Evolutionary conservation across 768 basidiomycete genomes (phyloP).

Genomic region (Russula virescens): DNA sequence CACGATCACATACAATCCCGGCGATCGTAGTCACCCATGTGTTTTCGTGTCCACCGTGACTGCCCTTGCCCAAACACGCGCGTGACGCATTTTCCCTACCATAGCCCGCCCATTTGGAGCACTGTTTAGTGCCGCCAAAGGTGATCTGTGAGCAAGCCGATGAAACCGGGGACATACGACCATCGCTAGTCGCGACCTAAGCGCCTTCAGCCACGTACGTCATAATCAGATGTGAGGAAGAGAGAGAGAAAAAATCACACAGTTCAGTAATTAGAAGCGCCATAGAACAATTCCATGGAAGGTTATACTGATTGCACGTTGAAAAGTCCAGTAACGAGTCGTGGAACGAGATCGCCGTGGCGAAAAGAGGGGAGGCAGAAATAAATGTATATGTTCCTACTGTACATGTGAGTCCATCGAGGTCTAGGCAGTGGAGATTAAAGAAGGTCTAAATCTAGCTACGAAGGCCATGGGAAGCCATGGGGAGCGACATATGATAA

Average conservation of each 20-base stretch:
- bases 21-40: too few relatives aligned
- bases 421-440: conserved; percentile 1
- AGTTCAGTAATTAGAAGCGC: not conserved
- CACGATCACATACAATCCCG: not conserved
- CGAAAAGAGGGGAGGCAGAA: not conserved
- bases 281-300: conserved; percentile 4
- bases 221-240: not conserved
- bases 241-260: not conserved
- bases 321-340: not conserved
- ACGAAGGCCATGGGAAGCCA: not conserved
- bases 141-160: not conserved
- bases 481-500: not conserved
- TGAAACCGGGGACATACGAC: too few relatives aligned
- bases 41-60: not conserved
- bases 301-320: not conserved
- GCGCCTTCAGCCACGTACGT: conserved; percentile 15
- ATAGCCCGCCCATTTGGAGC: not conserved
- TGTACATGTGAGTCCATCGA: not conserved
- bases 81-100: not conserved
- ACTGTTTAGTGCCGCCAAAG: not conserved
- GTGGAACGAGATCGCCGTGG: not conserved
- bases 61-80: not conserved
- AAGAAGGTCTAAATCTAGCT: conserved; percentile 15
- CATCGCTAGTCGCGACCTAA: not conserved
- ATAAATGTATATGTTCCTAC: conserved; percentile 1